Conservation (phyloP, 495 filamentous ascomycete species). For the Penicillium manginii region DNA sequence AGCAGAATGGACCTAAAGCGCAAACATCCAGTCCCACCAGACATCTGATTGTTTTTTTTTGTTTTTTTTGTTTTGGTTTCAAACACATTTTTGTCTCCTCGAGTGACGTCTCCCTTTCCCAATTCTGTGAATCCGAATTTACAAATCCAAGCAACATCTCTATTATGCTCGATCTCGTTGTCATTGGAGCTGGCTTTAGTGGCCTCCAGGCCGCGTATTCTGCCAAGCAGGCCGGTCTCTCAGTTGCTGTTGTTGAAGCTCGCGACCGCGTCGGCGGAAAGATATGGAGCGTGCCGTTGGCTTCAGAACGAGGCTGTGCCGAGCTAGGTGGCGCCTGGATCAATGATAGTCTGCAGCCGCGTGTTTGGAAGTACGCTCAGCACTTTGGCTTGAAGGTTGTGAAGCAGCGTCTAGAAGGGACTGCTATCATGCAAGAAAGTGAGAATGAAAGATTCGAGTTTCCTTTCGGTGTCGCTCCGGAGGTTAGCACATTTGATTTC, state of each 20-base stretch:
- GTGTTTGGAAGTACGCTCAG: constrained; percentile 39
- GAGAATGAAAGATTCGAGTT: constrained; percentile 3
- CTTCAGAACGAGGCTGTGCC: constrained; percentile 28
- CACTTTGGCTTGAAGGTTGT: constrained; percentile 43
- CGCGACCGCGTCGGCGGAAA: constrained; percentile 57
- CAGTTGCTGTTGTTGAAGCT: constrained; percentile 51
- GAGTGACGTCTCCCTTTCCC: too few relatives aligned
- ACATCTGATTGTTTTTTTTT: too few relatives aligned
- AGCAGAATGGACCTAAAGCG: too few relatives aligned
- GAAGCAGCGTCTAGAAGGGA: constrained; percentile 46
- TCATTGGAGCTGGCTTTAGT: constrained; percentile 56
- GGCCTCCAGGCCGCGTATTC: constrained; percentile 52
- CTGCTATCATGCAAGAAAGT: constrained; percentile 24
- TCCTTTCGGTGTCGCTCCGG: constrained; percentile 3
- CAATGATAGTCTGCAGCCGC: constrained; percentile 52
- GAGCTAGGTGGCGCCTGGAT: constrained; percentile 54
- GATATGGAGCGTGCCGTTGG: constrained; percentile 31
- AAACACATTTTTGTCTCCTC: too few relatives aligned
- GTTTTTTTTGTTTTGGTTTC: too few relatives aligned
- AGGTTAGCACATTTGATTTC: background rate
- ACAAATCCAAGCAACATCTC: too few relatives aligned
- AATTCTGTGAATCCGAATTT: too few relatives aligned
- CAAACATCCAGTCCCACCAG: too few relatives aligned
- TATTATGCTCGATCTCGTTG: constrained; percentile 49
- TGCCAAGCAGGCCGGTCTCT: constrained; percentile 43